Evolutionary conservation across 2,329 filamentous ascomycete genomes (phyloP).

Genomic region (Atkinsonella texensis): DNA sequence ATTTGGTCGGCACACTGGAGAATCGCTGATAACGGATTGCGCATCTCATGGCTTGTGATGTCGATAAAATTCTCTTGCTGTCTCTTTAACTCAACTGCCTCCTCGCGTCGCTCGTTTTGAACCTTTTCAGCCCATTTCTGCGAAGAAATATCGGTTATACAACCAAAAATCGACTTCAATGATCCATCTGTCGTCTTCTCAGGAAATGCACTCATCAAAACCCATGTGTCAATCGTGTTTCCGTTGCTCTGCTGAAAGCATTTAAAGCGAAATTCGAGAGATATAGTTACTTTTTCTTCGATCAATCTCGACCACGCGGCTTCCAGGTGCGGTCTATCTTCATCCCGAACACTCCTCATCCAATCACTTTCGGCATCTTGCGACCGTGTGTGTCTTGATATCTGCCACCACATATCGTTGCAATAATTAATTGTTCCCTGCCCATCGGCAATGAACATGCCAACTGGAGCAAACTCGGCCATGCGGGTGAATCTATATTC

Average conservation of each 20-base stretch:
- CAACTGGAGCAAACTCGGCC: conserved; percentile 74
- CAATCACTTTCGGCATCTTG: conserved; percentile 49
- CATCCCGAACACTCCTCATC: conserved; percentile 60
- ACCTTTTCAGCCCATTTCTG: conserved; percentile 78
- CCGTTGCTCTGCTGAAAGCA: conserved; percentile 50
- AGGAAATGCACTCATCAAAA: conserved; percentile 63
- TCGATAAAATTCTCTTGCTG: conserved; percentile 63
- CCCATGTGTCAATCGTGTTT: conserved; percentile 58
- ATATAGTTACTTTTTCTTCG: conserved; percentile 49
- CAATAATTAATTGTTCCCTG: conserved; percentile 62
- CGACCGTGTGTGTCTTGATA: conserved; percentile 52
- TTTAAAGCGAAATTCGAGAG: conserved; percentile 66
- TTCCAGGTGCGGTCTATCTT: conserved; percentile 49
- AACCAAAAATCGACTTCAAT: conserved; percentile 66
- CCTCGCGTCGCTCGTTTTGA: conserved; percentile 64
- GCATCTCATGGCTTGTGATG: conserved; percentile 64
- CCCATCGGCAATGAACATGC: conserved; percentile 72
- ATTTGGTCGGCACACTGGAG: conserved; percentile 70
- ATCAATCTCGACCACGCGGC: conserved; percentile 52
- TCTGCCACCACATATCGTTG: conserved; percentile 69
- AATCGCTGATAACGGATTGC: conserved; percentile 63
- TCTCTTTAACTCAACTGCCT: conserved; percentile 69
- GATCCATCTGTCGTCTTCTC: conserved; percentile 52
- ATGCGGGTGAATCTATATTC: conserved; percentile 74
- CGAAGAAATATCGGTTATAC: conserved; percentile 73